Conservation (phyloP, 805 yeast genomes). For the Kodamaea leandrae region DNA sequence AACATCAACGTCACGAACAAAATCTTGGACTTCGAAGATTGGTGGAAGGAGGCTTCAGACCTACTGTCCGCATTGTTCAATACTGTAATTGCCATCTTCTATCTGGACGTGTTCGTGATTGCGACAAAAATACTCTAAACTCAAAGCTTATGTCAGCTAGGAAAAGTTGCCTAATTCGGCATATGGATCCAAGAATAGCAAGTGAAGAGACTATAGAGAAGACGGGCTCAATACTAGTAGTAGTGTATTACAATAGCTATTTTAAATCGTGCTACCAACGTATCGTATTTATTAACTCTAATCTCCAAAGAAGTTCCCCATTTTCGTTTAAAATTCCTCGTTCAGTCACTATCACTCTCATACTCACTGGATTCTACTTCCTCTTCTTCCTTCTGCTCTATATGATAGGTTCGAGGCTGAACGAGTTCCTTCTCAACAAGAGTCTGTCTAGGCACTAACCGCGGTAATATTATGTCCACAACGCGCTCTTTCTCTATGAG, state of each 20-base stretch:
- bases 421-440: conserved; percentile 44
- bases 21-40: conserved; percentile 36
- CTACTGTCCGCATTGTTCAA: conserved; percentile 22
- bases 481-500: conserved; percentile 57
- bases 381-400: conserved; percentile 29
- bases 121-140: background rate
- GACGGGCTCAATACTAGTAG: too few relatives aligned
- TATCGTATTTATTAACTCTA: too few relatives aligned
- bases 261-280: too few relatives aligned
- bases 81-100: conserved; percentile 34
- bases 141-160: background rate
- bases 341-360: conserved; percentile 40
- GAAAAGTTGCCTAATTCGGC: too few relatives aligned
- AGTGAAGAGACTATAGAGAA: too few relatives aligned
- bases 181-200: background rate
- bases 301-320: too few relatives aligned
- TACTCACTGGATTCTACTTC: conserved; percentile 22
- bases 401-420: conserved; percentile 37
- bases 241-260: too few relatives aligned
- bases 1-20: conserved; percentile 34
- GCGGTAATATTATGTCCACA: conserved; percentile 72
- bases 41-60: conserved; percentile 21
- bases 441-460: conserved; percentile 43
- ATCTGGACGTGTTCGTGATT: background rate
- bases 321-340: too few relatives aligned